Evolutionary conservation across 225 moss, liverwort and hornwort species (phyloP), one percentile per base, ranked within the genome.

Genomic region (Pseudoscleropodium purum): DNA sequence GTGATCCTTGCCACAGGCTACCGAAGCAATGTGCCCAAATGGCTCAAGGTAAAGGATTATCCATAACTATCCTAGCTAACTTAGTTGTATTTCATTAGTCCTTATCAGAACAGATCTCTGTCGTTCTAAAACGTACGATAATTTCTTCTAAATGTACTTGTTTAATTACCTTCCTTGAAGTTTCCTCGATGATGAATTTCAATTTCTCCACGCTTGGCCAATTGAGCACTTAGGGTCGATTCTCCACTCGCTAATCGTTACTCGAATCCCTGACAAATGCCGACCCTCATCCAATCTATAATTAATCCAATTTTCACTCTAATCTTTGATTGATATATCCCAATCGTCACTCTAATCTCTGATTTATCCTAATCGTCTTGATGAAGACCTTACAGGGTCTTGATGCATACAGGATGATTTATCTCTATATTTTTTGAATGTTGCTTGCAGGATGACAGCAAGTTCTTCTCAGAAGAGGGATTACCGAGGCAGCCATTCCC

Each of bases 1-100:
- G 92, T 97, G 29, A 91, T 99, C 65, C 91, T 97, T 7, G 99
- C 99, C 2, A 99, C 99, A 11, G 99, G 99, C 6, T 99, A 97
- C 65, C 87, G 92, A 43, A 99, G 99, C 91, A 99, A 96, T 47
- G 99, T 99, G 24, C 96, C 97, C 37, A 92, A 93, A 91, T 99
- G 99, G 99, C 95, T 99, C 24, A 96, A 96, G 96, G 89, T 89
- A 63, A 77, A 37, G n/a, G 37, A 49, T 16, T 24, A 18, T 13
- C 39, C 27, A 34, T 21, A n/a, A 30, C 15, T 49, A 37, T 18
- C 33, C 13, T 29, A 26, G 8, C 61, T 41, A 31, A 81, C 59
- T 41, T 45, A 62, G 33, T 26, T 24, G 59, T 5, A 81, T 4
- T 82, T 63, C 60, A 43, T 27, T 43, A 23, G 15, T 33, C 63